Base-by-base conservation (phyloP, 192 early-diverging fungal species). In the Lobulomyces angularis region DNA sequence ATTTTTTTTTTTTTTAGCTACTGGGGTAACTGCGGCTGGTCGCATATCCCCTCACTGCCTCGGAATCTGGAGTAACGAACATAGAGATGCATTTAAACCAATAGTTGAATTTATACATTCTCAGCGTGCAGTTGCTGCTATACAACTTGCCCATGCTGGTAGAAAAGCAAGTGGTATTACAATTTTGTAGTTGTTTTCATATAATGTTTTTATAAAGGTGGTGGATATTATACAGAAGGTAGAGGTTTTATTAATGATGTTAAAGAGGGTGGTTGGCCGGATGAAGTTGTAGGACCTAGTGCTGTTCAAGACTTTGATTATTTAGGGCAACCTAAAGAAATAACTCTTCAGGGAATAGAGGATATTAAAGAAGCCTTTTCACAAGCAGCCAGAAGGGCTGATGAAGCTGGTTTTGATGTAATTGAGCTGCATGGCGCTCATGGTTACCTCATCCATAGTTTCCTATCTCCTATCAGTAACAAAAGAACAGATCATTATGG, bases 371-470 rank as follows among this genome's bases (percentile, higher is more conserved):
- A 67, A 7, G 61, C 65, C 19, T 97, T 79, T 59, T 76, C 43
- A 5, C 46, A 64, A 14, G 77, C 82, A 24, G 79, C 88, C 0
- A 50, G 44, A 24, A 74, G 83, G 22, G 83, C 91, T 0, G 54
- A 68, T 24, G 61, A 71, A 41, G 90, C 88, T 3, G 86, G 86
- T 2, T 85, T 90, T 53, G 86, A 91, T 40, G 79, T 78, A n/a
- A 57, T 94, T 20, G 92, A 97, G 58, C 62, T 97, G 17, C 90
- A 93, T 41, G 73, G 61, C 36, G 88, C 92, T 2, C 88, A 97
- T 57, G 92, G 93, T 6, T 95, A 91, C 54, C 58, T 95, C 29
- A 48, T 86, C 38, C 63, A 80, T 58, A 61, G 77, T 51, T 93
- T 94, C 49, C 46, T 90, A 11, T 83, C 80, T 12, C 79, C 83